Percentiles rank a stretch among this genome's conserved stretches.
Evolutionary conservation across 2,329 filamentous ascomycete genomes (phyloP).

Genomic region (Xylariomycetidae sp.): DNA sequence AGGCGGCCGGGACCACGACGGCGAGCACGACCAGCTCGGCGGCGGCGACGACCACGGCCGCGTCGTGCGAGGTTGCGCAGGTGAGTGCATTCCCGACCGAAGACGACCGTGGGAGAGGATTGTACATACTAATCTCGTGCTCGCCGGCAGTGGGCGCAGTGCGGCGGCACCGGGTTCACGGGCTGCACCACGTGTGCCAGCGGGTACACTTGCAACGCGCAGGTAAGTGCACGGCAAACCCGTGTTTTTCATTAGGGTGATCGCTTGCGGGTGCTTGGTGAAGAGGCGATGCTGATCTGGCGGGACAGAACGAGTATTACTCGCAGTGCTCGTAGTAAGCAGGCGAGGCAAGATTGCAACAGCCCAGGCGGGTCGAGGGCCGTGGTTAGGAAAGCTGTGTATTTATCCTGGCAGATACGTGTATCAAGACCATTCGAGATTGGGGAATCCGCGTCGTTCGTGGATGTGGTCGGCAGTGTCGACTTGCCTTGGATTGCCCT

Average conservation of each 20-base stretch:
- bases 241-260: not conserved
- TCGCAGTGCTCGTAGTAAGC: slow-evolving; percentile 5
- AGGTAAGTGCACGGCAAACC: slow-evolving; percentile 13
- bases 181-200: slow-evolving; percentile 16
- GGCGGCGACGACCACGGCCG: slow-evolving; percentile 10
- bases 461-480: too few species aligned
- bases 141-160: slow-evolving; percentile 6
- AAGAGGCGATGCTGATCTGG: not conserved
- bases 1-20: slow-evolving; percentile 13
- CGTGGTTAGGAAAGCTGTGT: too few species aligned
- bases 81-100: not conserved
- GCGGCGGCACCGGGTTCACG: slow-evolving; percentile 14
- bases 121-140: not conserved
- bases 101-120: too few species aligned
- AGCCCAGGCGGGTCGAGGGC: too few species aligned
- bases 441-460: too few species aligned
- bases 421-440: too few species aligned
- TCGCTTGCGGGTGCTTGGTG: not conserved
- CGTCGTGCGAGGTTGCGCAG: slow-evolving; percentile 11
- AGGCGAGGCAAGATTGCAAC: too few species aligned
- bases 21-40: slow-evolving; percentile 10
- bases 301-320: slow-evolving; percentile 9
- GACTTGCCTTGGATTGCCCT: too few species aligned
- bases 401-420: too few species aligned
- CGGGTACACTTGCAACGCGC: slow-evolving; percentile 12